Evolutionary conservation across 371 early-diverging fungal genomes (phyloP), one percentile per base, ranked within the genome.

Genomic region (Blastocladiella emersonii): DNA sequence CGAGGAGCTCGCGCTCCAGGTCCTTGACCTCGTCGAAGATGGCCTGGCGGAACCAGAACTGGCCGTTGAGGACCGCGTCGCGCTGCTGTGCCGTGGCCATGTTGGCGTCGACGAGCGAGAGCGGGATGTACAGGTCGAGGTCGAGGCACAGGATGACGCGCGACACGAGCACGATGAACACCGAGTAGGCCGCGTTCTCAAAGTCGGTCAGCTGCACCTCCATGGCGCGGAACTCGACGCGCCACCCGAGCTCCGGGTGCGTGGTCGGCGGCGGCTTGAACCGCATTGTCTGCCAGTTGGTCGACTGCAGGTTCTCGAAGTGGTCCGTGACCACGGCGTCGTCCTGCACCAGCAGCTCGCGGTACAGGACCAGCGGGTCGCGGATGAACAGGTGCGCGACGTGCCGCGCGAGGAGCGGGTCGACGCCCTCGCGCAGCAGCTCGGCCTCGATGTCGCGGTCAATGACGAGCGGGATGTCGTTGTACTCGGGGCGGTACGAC

Each of bases 201-300:
- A 93, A 94, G 66, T 97, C 97, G 0, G 96, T 97, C 32, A 95
- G 71, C 73, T 99, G 99, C 56, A 95, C 84, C 72, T 99, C 99
- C 91, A 98, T 94, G 61, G 93, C 85, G 39, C 99, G 83, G 75
- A 98, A 95, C 75, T 99, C 99, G 39, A 99, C 95, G 56, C 98
- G 84, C 99, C 99, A 99, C 3, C 98, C 98, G 64, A 93, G 91
- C 43, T 72, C 60, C 10, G 85, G 80, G 43, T 85, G 82, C 57
- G 84, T 80, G 8, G 91, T 90, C 56, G 95, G 92, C 25, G 98
- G 99, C 34, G 95, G 93, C 77, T 99, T 99, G 80, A 99, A 97
- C 19, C 99, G 85, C 83, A 98, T 89, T 17, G 95, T 92, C 76
- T 98, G 95, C 99, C 99, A 99, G 74, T 99, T 99, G 60, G 98